Percentiles rank a stretch among this genome's conserved stretches.
Conservation (phyloP, 257 asterid species). For the Hygrophila difformis region DNA sequence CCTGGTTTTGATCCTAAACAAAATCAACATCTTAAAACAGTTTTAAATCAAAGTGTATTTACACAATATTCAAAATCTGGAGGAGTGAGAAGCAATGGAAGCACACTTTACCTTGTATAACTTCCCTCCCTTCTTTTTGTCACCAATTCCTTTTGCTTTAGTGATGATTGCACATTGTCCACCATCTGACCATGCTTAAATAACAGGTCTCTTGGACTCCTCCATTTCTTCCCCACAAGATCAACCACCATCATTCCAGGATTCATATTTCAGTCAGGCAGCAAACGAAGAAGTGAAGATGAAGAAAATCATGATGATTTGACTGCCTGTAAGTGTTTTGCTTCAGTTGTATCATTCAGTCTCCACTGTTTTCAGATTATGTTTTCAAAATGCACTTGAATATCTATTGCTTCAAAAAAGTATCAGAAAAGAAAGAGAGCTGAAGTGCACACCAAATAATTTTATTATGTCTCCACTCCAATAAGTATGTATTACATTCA, state of each 20-base stretch:
- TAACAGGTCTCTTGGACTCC: slow-evolving; percentile 28
- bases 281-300: slow-evolving; percentile 9
- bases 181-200: slow-evolving; percentile 53
- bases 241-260: slow-evolving; percentile 12
- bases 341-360: background rate
- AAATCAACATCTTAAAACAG: too few relatives aligned
- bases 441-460: slow-evolving; percentile 30
- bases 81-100: too few relatives aligned
- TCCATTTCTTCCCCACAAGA: slow-evolving; percentile 42
- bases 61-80: too few relatives aligned
- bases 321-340: slow-evolving; percentile 28
- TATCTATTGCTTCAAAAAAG: slow-evolving; percentile 12
- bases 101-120: slow-evolving; percentile 62
- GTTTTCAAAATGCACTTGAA: slow-evolving; percentile 9
- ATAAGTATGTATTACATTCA: slow-evolving; percentile 50
- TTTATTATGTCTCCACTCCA: slow-evolving; percentile 51
- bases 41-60: too few relatives aligned
- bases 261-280: slow-evolving; percentile 14
- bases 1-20: too few relatives aligned
- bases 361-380: background rate
- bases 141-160: slow-evolving; percentile 40
- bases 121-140: slow-evolving; percentile 61
- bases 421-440: slow-evolving; percentile 19
- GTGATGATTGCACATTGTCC: slow-evolving; percentile 49
- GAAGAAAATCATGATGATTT: slow-evolving; percentile 17